A percentile compares a stretch with the other conserved stretches of the same genome.
phyloP scores from a whole-genome alignment of 2,329 filamentous ascomycete genomes.

The Blumeria graminis region DNA sequence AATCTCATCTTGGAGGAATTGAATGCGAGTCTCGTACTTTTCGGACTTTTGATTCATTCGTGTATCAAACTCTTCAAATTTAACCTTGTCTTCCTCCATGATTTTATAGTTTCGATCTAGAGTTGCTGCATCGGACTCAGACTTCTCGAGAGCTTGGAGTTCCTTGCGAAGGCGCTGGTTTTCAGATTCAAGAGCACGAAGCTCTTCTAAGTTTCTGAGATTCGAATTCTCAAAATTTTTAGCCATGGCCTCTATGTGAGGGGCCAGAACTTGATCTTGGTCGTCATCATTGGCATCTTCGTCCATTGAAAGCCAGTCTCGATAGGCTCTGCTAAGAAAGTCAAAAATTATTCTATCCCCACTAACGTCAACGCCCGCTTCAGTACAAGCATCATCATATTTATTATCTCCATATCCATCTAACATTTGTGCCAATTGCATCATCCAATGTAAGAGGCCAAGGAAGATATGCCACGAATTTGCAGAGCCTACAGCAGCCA shows the following conservation, averaged over 20 bases:
- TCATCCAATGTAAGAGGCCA: constrained; percentile 92
- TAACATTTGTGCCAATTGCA: constrained; percentile 89
- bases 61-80: constrained; percentile 88
- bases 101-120: constrained; percentile 81
- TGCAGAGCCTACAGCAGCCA: constrained; percentile 81
- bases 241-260: constrained; percentile 74
- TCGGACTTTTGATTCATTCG: constrained; percentile 64
- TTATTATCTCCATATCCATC: constrained; percentile 55
- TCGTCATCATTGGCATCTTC: constrained; percentile 75
- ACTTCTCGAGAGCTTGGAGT: constrained; percentile 73
- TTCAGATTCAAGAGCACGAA: constrained; percentile 69
- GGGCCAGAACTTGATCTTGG: constrained; percentile 50
- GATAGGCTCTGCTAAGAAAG: constrained; percentile 73
- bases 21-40: constrained; percentile 62
- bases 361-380: constrained; percentile 66
- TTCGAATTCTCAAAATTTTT: constrained; percentile 68
- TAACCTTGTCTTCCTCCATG: constrained; percentile 78
- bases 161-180: constrained; percentile 60
- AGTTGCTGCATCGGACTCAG: constrained; percentile 57
- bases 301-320: constrained; percentile 81
- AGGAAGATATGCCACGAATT: constrained; percentile 84
- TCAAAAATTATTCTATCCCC: constrained; percentile 87
- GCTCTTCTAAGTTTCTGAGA: constrained; percentile 59
- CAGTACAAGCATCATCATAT: constrained; percentile 77
- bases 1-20: constrained; percentile 67